These are phyloP conservation scores for Garcia nutans DNA, from an alignment of 345 rosid genomes.

Conservation along the genomic window DNA sequence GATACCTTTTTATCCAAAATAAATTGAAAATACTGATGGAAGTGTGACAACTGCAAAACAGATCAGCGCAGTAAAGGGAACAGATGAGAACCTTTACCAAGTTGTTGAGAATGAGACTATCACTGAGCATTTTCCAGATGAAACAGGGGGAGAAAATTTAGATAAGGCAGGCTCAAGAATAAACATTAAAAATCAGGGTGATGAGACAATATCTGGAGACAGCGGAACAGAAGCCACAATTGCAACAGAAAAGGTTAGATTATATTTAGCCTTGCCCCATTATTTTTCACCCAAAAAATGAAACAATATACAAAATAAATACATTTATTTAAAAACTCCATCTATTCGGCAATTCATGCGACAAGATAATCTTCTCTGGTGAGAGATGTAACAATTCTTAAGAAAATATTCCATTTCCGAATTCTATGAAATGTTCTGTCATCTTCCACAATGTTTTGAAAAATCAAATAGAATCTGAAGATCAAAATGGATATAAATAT, in stretches of 20 bases:
- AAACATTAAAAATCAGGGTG: conserved; percentile 10
- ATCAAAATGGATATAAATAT: not conserved
- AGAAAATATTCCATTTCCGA: not conserved
- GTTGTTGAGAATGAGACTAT: conserved; percentile 23
- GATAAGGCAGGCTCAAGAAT: conserved; percentile 11
- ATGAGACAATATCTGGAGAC: conserved; percentile 20
- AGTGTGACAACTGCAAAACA: not conserved
- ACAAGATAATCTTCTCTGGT: not conserved
- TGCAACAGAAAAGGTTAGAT: conserved; percentile 42
- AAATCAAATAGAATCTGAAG: not conserved
- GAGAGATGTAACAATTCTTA: not conserved
- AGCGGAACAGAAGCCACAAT: conserved; percentile 26
- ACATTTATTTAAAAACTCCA: not conserved
- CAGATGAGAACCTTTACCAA: not conserved
- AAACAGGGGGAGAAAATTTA: conserved; percentile 17
- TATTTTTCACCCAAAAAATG: not conserved
- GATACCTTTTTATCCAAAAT: conserved; percentile 6
- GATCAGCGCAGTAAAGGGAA: not conserved
- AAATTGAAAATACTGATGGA: not conserved
- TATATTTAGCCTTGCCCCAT: not conserved
- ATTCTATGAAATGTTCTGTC: not conserved
- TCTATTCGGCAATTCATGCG: not conserved
- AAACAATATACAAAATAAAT: not conserved
- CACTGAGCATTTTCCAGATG: conserved; percentile 21
- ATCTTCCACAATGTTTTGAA: not conserved